Conservation (phyloP, 805 yeast species). For the Metschnikowia baotianmanensis region DNA sequence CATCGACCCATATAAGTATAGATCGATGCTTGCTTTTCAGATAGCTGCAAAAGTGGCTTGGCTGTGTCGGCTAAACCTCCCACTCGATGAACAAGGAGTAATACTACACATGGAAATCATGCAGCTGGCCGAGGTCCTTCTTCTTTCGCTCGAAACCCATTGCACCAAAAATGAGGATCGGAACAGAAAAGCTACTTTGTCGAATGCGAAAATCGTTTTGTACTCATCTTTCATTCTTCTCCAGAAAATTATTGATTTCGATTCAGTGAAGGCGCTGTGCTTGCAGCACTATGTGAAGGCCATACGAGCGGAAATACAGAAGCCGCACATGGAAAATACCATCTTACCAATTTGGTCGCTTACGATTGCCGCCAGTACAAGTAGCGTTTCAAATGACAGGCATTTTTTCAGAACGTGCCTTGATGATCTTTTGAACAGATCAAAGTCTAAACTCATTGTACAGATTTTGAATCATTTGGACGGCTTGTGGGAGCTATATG, state of each 20-base stretch:
- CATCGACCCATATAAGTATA: conserved; percentile 7
- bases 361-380: conserved; percentile 17
- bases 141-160: conserved; percentile 3
- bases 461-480: conserved; percentile 13
- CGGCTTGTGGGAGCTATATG: conserved; percentile 15
- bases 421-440: conserved; percentile 2
- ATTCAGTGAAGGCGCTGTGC: neutral
- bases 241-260: conserved; percentile 9
- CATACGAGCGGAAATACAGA: conserved; percentile 11
- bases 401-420: conserved; percentile 9
- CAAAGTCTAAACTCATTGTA: conserved; percentile 11
- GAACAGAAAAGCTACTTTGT: conserved; percentile 8
- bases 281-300: conserved; percentile 4
- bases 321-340: conserved; percentile 7
- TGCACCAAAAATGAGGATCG: neutral
- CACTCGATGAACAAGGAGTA: conserved; percentile 3
- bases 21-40: conserved; percentile 17
- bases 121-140: conserved; percentile 9
- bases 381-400: conserved; percentile 3
- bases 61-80: conserved; percentile 18
- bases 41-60: conserved; percentile 20
- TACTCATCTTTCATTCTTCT: conserved; percentile 12
- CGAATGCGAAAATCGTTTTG: conserved; percentile 14
- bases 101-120: conserved; percentile 7
- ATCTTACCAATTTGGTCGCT: conserved; percentile 19